Conservation (phyloP, 495 filamentous ascomycete species). For the Podospora pseudoanserina region DNA sequence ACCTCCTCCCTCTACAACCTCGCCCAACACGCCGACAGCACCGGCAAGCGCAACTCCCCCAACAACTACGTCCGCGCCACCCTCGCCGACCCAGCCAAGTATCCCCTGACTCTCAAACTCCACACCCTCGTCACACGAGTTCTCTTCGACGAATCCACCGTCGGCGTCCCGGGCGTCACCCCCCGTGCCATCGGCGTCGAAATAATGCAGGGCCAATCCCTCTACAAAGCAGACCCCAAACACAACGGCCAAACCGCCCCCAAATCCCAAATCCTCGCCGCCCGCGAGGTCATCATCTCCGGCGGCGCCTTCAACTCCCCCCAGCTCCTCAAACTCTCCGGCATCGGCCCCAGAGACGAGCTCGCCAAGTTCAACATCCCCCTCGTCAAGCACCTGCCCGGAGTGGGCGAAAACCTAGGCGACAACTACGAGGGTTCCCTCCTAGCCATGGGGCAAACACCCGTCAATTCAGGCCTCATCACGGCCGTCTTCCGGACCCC, state of each 20-base stretch:
- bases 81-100: slow-evolving; percentile 42
- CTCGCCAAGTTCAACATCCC: slow-evolving; percentile 44
- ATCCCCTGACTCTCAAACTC: slow-evolving; percentile 44
- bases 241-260: slow-evolving; percentile 31
- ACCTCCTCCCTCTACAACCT: slow-evolving; percentile 44
- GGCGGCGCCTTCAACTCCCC: slow-evolving; percentile 55
- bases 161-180: slow-evolving; percentile 16
- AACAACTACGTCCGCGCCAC: slow-evolving; percentile 46
- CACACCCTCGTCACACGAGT: slow-evolving; percentile 47
- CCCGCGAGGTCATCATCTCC: slow-evolving; percentile 54
- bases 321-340: slow-evolving; percentile 54
- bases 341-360: slow-evolving; percentile 41
- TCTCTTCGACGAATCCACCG: slow-evolving; percentile 34
- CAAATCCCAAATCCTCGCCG: slow-evolving; percentile 33
- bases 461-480: slow-evolving; percentile 33
- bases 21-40: slow-evolving; percentile 37
- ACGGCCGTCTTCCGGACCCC: slow-evolving; percentile 42
- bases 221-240: slow-evolving; percentile 46
- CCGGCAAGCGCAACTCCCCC: slow-evolving; percentile 40
- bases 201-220: slow-evolving; percentile 38
- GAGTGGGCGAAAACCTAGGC: slow-evolving; percentile 56
- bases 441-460: slow-evolving; percentile 30
- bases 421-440: slow-evolving; percentile 53
- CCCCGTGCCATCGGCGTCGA: slow-evolving; percentile 46
- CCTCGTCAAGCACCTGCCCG: slow-evolving; percentile 49